These are phyloP conservation scores for Sclerotiophoma versabilis DNA, from an alignment of 2,329 filamentous ascomycete genomes.

Conservation along the genomic window DNA sequence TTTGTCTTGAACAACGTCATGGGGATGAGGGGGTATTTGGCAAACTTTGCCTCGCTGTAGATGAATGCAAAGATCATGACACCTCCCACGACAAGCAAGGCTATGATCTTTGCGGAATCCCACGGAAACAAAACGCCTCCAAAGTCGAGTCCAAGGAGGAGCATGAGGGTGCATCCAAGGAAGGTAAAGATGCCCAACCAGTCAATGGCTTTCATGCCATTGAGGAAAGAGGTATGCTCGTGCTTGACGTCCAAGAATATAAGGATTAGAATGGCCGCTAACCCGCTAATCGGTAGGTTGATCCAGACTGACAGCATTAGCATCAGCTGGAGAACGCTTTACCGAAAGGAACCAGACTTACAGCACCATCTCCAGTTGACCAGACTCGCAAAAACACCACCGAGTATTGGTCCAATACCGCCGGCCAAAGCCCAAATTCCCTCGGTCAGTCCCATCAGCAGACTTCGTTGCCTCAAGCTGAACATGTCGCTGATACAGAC, in stretches of 20 bases:
- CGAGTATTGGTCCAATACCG: constrained; percentile 60
- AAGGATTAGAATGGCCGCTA: constrained; percentile 58
- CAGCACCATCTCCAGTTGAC: constrained; percentile 62
- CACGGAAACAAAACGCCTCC: constrained; percentile 62
- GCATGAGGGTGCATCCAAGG: constrained; percentile 59
- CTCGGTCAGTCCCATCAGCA: constrained; percentile 61
- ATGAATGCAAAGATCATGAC: constrained; percentile 62
- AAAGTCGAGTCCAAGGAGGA: constrained; percentile 62
- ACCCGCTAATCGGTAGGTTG: constrained; percentile 60
- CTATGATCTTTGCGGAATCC: constrained; percentile 63
- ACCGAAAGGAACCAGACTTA: constrained; percentile 18
- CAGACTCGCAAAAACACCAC: constrained; percentile 58
- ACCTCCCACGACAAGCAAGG: constrained; percentile 60
- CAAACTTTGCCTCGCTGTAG: constrained; percentile 68
- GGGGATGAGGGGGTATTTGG: constrained; percentile 73
- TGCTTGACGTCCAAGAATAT: constrained; percentile 64
- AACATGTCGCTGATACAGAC: constrained; percentile 71
- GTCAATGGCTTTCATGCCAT: constrained; percentile 61
- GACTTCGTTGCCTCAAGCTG: constrained; percentile 59
- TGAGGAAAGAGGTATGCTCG: constrained; percentile 57
- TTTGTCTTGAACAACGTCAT: constrained; percentile 64
- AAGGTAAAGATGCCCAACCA: constrained; percentile 62
- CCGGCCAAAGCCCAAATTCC: constrained; percentile 64
- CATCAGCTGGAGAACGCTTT: too few species aligned
- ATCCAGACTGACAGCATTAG: constrained; percentile 55